phyloP scores from a whole-genome alignment of 1,284 basidiomycete species.

The Ustilago esculenta region DNA sequence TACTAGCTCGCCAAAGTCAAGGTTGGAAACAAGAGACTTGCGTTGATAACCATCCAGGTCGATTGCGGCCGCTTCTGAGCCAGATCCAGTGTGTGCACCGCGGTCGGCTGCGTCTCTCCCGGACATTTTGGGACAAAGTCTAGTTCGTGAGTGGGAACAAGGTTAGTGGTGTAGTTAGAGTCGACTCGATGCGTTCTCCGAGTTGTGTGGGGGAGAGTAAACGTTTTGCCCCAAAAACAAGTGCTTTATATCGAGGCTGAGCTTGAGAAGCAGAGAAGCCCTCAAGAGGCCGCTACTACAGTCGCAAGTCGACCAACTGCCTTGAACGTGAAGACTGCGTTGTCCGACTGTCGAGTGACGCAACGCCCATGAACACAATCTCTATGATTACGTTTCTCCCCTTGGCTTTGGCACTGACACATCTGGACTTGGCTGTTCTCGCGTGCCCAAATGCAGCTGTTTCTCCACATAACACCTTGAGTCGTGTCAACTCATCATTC shows the following conservation, averaged over 20 bases:
- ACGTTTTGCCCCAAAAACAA: too few relatives aligned
- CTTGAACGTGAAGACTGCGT: too few relatives aligned
- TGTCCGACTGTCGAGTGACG: conserved; percentile 12
- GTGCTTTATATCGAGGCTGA: too few relatives aligned
- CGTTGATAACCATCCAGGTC: conserved; percentile 35
- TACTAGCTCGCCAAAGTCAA: conserved; percentile 37
- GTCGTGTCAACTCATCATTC: too few relatives aligned
- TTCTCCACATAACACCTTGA: too few relatives aligned
- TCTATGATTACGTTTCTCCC: too few relatives aligned
- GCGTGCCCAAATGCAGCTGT: background rate
- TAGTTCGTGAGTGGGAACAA: background rate
- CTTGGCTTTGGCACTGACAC: conserved; percentile 8
- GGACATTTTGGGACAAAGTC: conserved; percentile 22
- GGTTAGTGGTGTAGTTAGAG: too few relatives aligned
- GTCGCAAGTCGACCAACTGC: too few relatives aligned
- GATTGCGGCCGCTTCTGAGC: conserved; percentile 19
- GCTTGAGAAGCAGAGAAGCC: too few relatives aligned
- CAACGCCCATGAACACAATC: conserved; percentile 6
- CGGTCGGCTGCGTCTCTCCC: conserved; percentile 24
- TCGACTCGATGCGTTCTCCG: too few relatives aligned
- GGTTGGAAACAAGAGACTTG: conserved; percentile 19
- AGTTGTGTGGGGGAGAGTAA: too few relatives aligned
- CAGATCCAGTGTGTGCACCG: conserved; percentile 37
- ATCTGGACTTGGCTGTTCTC: conserved; percentile 3
- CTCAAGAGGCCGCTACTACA: too few relatives aligned